Evolutionary conservation across 139 green algal species (phyloP), one percentile per base, ranked within the genome.

Genomic region (Picochlorum sp.): DNA sequence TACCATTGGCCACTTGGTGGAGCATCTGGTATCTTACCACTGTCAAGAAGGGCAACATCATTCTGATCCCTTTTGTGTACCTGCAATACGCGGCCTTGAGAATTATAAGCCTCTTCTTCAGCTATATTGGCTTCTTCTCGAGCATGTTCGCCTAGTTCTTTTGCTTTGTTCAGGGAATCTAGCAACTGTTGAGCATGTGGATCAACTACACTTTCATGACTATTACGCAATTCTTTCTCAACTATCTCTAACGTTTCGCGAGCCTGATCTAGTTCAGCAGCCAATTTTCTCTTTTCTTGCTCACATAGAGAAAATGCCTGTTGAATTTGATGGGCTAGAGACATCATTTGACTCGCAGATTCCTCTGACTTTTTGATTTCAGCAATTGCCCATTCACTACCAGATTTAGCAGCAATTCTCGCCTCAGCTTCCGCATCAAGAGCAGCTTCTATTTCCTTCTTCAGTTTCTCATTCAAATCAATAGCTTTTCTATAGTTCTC

Each of bases 291-390:
- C 20, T n/a, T 55, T 61, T 61, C 55, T 40, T 53, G 51, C 49
- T 72, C 64, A 28, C 64, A 72, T 6, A 67, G 47, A 41, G 35
- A 45, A 59, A 72, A 72, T 44, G 57, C 53, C 64, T 43, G 58
- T 24, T 53, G 24, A 32, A 53, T 22, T 53, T 26, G n/a, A 33
- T 24, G 20, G 13, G 44, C 20, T n/a, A 53, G 44, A 32, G 7
- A 12, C 20, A 12, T 26, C 20, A 31, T 53, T 10, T 31, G 20
- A 7, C 20, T 31, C 1, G 20, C 20, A 32, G 9, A n/a, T 31
- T 53, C 44, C 30, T 53, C 18, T n/a, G 24, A 28, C 25, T 32
- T 31, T 35, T 28, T 14, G 14, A 37, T 26, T n/a, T 35, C 55
- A 24, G n/a, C 14, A 32, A n/a, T 51, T 36, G 55, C 55, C 16